Evolutionary conservation across 768 basidiomycete genomes (phyloP).

Genomic region (Xerocomellus chrysenteron): DNA sequence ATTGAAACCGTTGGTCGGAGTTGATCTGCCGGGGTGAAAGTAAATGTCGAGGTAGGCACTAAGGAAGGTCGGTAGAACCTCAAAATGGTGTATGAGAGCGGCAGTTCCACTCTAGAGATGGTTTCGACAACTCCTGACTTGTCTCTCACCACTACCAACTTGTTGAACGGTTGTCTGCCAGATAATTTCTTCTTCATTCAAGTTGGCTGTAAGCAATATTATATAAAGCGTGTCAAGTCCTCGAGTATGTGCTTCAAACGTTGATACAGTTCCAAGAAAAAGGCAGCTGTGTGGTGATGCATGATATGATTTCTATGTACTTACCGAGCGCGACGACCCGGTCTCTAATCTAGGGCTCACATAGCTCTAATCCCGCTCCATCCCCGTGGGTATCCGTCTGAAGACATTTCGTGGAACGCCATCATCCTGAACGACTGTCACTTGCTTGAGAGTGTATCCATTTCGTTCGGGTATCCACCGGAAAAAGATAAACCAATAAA

Average conservation of each 20-base stretch:
- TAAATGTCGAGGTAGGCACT: neutral
- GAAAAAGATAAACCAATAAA: constrained; percentile 58
- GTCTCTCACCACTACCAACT: neutral
- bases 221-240: neutral
- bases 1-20: neutral
- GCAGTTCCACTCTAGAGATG: neutral
- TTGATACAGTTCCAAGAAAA: neutral
- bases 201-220: too few relatives aligned
- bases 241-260: neutral
- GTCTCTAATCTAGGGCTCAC: neutral
- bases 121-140: neutral
- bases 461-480: constrained; percentile 47
- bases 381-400: constrained; percentile 33
- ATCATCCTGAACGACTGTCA: constrained; percentile 51
- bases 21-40: neutral
- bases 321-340: neutral
- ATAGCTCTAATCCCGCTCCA: constrained; percentile 1
- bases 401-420: constrained; percentile 59
- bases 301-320: neutral
- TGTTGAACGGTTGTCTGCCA: neutral
- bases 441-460: constrained; percentile 50
- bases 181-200: neutral
- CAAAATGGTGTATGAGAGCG: too few relatives aligned
- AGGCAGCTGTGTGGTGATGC: neutral
- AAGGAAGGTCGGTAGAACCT: too few relatives aligned